Percentiles rank a stretch among this genome's conserved stretches.
These are phyloP conservation scores for Chaetoceros muelleri DNA, from an alignment of 108 stramenopile genomes.

Conservation along the genomic window DNA sequence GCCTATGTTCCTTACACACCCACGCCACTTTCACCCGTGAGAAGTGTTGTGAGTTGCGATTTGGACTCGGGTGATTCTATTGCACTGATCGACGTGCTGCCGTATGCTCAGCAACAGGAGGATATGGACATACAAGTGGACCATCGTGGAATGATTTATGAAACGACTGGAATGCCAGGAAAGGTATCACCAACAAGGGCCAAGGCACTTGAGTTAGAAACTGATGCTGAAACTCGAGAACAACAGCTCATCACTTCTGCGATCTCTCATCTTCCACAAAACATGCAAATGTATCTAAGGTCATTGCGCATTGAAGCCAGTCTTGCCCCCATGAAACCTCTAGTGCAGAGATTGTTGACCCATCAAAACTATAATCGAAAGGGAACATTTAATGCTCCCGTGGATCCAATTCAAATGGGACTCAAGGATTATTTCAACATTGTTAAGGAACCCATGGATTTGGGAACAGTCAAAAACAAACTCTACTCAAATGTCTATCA, in stretches of 20 bases:
- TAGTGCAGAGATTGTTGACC: constrained; percentile 29
- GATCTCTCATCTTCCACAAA: neutral
- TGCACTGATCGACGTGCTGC: too few relatives aligned
- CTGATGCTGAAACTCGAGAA: neutral
- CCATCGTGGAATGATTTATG: too few relatives aligned
- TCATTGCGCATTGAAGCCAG: constrained; percentile 27
- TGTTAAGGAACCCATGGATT: constrained; percentile 70
- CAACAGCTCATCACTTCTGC: neutral
- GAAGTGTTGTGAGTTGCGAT: neutral
- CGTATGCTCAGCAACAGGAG: too few relatives aligned
- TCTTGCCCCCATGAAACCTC: constrained; percentile 27
- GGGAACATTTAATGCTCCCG: constrained; percentile 68
- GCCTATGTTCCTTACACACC: neutral
- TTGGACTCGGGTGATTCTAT: too few relatives aligned
- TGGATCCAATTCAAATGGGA: constrained; percentile 59
- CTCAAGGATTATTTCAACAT: constrained; percentile 52
- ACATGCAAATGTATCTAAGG: neutral
- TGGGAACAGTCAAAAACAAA: constrained; percentile 58
- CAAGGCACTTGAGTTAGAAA: too few relatives aligned
- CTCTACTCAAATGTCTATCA: constrained; percentile 30
- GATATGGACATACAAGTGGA: too few relatives aligned
- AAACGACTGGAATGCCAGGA: too few relatives aligned
- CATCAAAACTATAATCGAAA: constrained; percentile 34
- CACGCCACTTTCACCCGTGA: neutral
- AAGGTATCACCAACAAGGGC: too few relatives aligned